Conservation (phyloP, 495 filamentous ascomycete species). For the Immersiella caudata region DNA sequence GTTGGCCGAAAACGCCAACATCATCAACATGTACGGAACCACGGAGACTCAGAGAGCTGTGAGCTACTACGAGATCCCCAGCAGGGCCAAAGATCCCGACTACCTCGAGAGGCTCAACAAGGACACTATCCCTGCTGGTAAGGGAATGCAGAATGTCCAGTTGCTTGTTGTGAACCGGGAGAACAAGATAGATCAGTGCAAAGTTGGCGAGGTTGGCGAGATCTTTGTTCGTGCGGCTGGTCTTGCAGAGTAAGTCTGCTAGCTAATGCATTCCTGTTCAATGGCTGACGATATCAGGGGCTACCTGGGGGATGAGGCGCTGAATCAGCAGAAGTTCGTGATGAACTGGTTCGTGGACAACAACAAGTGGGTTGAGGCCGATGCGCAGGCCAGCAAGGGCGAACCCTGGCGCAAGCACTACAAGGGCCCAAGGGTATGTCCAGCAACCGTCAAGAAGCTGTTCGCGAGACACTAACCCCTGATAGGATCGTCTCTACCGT, state of each 20-base stretch:
- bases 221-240: constrained; percentile 88
- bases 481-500: constrained; percentile 74
- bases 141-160: constrained; percentile 92
- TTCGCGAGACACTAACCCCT: background rate
- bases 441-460: background rate
- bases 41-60: constrained; percentile 90
- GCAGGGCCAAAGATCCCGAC: constrained; percentile 63
- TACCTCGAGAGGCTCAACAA: constrained; percentile 67
- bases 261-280: background rate
- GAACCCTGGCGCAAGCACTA: constrained; percentile 81
- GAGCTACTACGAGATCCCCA: constrained; percentile 83
- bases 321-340: constrained; percentile 81
- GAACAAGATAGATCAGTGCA: constrained; percentile 71
- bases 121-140: constrained; percentile 83
- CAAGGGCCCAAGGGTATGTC: constrained; percentile 64
- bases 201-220: constrained; percentile 81
- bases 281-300: constrained; percentile 42
- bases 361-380: constrained; percentile 67
- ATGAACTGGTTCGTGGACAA: constrained; percentile 87
- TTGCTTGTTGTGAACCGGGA: constrained; percentile 86
- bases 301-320: constrained; percentile 70
- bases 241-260: constrained; percentile 65
- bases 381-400: constrained; percentile 55
- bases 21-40: constrained; percentile 91
- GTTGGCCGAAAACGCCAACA: constrained; percentile 76